Conservation (phyloP, 345 rosid genomes). For the Murraya paniculata region DNA sequence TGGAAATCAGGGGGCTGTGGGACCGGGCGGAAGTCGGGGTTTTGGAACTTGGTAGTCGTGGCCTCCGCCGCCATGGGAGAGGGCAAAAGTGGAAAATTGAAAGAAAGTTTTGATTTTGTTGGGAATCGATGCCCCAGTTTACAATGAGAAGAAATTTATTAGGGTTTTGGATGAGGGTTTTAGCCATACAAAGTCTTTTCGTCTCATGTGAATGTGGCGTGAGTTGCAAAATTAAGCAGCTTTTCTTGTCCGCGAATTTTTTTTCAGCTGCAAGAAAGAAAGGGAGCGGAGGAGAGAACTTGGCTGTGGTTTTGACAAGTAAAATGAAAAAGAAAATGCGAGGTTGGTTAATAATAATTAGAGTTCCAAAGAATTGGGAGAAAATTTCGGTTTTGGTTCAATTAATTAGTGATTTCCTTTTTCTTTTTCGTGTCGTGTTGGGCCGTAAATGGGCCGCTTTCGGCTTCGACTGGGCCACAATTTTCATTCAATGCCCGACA, state of each 20-base stretch:
- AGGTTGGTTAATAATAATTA: too few relatives aligned
- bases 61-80: slow-evolving; percentile 62
- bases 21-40: slow-evolving; percentile 62
- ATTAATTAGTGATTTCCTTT: not conserved
- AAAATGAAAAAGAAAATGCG: too few relatives aligned
- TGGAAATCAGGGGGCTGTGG: slow-evolving; percentile 62
- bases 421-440: too few relatives aligned
- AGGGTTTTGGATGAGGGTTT: slow-evolving; percentile 9
- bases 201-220: not conserved
- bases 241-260: not conserved
- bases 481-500: not conserved
- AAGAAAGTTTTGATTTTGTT: not conserved
- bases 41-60: slow-evolving; percentile 51
- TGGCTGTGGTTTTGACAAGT: not conserved
- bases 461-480: not conserved
- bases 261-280: not conserved
- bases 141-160: not conserved
- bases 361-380: not conserved
- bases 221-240: not conserved
- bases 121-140: not conserved
- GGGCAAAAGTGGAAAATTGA: not conserved
- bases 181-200: slow-evolving; percentile 2
- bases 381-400: too few relatives aligned
- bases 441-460: too few relatives aligned
- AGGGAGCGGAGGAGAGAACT: not conserved